Evolutionary conservation across 371 early-diverging fungal genomes (phyloP).

Genomic region (Apophysomyces trapeziformis): DNA sequence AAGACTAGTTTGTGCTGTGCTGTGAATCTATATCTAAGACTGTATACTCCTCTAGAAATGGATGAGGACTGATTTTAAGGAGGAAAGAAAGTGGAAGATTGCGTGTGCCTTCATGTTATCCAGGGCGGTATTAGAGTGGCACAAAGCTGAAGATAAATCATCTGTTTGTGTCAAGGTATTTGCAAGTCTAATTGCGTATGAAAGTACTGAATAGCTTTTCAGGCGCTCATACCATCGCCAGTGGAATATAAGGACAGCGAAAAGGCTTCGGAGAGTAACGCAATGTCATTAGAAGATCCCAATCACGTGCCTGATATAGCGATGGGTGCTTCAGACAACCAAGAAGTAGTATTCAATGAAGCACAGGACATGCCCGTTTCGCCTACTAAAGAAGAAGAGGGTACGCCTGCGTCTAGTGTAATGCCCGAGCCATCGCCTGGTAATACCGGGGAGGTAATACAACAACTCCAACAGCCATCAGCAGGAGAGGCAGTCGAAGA

Average conservation of each 20-base stretch:
- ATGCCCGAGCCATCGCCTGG: background rate
- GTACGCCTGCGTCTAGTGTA: background rate
- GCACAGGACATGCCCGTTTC: background rate
- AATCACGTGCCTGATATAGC: background rate
- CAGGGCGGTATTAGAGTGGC: conserved; percentile 84
- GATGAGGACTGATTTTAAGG: conserved; percentile 85
- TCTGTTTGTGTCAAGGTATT: conserved; percentile 68
- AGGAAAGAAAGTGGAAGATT: conserved; percentile 87
- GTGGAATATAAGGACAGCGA: conserved; percentile 16
- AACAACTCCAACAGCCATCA: background rate
- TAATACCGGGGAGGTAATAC: background rate
- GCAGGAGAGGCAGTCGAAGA: background rate
- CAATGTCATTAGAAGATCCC: background rate
- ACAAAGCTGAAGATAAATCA: conserved; percentile 72
- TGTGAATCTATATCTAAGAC: background rate
- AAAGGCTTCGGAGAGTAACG: background rate
- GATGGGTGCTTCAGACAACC: background rate
- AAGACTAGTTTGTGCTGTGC: conserved; percentile 13
- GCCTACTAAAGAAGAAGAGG: background rate
- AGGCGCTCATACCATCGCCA: conserved; percentile 14
- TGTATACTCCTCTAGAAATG: conserved; percentile 57
- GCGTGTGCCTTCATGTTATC: conserved; percentile 75
- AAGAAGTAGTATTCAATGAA: background rate
- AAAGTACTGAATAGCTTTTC: background rate
- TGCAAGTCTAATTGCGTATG: background rate